Percentiles rank a stretch among this genome's conserved stretches.
phyloP scores from a whole-genome alignment of 768 basidiomycete species.

The Coprinopsis strossmayeri region DNA sequence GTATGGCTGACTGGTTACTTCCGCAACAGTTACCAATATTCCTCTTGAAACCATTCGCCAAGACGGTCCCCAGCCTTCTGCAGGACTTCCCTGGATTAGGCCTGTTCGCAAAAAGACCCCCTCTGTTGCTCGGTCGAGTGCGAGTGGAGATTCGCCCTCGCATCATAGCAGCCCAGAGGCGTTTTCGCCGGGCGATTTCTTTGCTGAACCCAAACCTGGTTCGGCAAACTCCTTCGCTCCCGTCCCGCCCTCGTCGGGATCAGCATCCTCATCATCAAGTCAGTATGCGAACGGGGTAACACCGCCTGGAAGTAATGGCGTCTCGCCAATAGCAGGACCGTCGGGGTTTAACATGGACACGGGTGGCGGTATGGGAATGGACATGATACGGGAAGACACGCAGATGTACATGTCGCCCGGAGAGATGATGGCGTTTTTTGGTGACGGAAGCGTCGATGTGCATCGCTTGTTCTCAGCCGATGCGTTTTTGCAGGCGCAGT shows the following conservation, averaged over 20 bases:
- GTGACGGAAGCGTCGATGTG: conserved; percentile 39
- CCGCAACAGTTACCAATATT: conserved; percentile 65
- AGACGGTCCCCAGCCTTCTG: conserved; percentile 33
- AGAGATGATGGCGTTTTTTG: conserved; percentile 59
- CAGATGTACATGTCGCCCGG: conserved; percentile 50
- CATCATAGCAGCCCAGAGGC: conserved; percentile 57
- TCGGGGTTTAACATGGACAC: conserved; percentile 29
- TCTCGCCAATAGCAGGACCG: conserved; percentile 12
- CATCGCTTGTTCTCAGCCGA: conserved; percentile 23
- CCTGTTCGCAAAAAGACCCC: conserved; percentile 77
- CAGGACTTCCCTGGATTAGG: conserved; percentile 81
- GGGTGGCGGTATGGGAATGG: conserved; percentile 30
- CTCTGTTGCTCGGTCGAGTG: conserved; percentile 36
- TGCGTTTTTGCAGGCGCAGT: conserved; percentile 12
- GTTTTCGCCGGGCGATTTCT: conserved; percentile 61
- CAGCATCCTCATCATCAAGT: conserved; percentile 12
- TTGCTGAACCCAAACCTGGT: conserved; percentile 40
- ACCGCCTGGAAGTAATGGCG: background rate
- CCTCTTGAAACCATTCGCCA: conserved; percentile 67
- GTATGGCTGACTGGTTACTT: conserved; percentile 11
- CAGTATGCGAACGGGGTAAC: conserved; percentile 13
- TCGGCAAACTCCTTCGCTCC: conserved; percentile 18
- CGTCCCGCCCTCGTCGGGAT: conserved; percentile 12
- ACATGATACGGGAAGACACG: conserved; percentile 40
- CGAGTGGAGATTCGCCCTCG: conserved; percentile 38